These are phyloP conservation scores for Aspergillus puulaauensis DNA, from an alignment of 2,329 filamentous ascomycete genomes.

Conservation along the genomic window DNA sequence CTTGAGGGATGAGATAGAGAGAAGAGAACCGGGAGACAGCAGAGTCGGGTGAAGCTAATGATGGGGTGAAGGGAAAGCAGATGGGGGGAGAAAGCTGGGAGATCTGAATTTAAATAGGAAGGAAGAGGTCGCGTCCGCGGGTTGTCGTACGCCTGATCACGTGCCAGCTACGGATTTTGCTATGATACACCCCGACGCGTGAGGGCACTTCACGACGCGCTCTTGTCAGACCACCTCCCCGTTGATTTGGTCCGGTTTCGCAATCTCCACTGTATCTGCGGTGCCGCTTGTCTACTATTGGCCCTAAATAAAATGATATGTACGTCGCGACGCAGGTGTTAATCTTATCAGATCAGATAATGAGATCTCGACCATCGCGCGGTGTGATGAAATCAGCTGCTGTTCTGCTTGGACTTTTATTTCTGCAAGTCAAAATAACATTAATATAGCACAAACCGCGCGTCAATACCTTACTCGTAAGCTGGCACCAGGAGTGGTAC, in stretches of 20 bases:
- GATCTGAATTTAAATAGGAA: too few species aligned
- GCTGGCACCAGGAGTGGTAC: neutral
- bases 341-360: slow-evolving; percentile 7
- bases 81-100: neutral
- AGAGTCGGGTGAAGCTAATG: too few species aligned
- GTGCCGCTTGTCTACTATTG: slow-evolving; percentile 7
- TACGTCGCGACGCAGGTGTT: neutral
- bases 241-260: slow-evolving; percentile 14
- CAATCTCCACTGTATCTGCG: slow-evolving; percentile 11
- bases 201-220: neutral
- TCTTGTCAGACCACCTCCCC: slow-evolving; percentile 19
- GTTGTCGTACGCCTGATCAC: too few species aligned
- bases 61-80: too few species aligned
- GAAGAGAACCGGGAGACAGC: slow-evolving; percentile 19
- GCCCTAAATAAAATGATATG: neutral
- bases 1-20: slow-evolving; percentile 25
- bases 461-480: neutral
- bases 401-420: neutral
- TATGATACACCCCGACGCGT: too few species aligned
- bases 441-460: neutral
- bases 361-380: too few species aligned
- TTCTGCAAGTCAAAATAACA: neutral
- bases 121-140: neutral
- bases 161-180: too few species aligned
- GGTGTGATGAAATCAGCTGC: too few species aligned